Percentiles rank a stretch among this genome's conserved stretches.
Conservation (phyloP, 1,284 basidiomycete species). For the Fomitopsis schrenkii region DNA sequence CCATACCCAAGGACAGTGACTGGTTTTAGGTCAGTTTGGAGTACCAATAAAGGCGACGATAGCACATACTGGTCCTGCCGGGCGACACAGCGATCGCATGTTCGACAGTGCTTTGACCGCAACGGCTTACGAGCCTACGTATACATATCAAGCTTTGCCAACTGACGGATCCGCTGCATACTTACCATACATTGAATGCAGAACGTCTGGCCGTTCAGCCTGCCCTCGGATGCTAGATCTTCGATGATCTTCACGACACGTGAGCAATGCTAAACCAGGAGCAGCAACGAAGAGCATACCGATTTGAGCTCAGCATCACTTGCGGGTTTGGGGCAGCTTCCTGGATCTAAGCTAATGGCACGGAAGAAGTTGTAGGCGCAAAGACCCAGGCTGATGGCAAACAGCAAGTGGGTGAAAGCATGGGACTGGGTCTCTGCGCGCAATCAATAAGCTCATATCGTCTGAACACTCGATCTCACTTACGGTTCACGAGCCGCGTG, state of each 20-base stretch:
- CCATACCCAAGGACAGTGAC: constrained; percentile 99
- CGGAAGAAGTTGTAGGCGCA: constrained; percentile 91
- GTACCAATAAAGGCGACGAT: neutral
- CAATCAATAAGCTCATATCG: neutral
- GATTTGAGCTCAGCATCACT: constrained; percentile 82
- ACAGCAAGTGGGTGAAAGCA: constrained; percentile 71
- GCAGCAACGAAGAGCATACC: constrained; percentile 37
- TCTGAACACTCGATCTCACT: constrained; percentile 17
- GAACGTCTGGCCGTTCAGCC: constrained; percentile 93
- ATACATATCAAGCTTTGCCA: no score
- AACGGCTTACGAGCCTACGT: constrained; percentile 81
- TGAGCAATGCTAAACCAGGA: neutral
- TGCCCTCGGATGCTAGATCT: constrained; percentile 82
- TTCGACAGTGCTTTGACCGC: constrained; percentile 92
- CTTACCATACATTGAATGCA: constrained; percentile 90
- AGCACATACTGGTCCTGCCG: constrained; percentile 88
- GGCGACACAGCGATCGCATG: constrained; percentile 88
- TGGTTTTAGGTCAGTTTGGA: constrained; percentile 25
- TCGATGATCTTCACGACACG: constrained; percentile 66
- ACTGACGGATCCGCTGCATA: neutral
- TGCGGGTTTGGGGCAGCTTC: constrained; percentile 78
- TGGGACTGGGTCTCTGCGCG: constrained; percentile 68
- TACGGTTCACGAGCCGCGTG: constrained; percentile 69
- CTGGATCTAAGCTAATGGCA: constrained; percentile 85
- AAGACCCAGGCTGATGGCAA: constrained; percentile 65